A percentile compares a stretch with the other conserved stretches of the same genome.
phyloP scores from a whole-genome alignment of 2,329 filamentous ascomycete species.

The Fusarium nematophilum region DNA sequence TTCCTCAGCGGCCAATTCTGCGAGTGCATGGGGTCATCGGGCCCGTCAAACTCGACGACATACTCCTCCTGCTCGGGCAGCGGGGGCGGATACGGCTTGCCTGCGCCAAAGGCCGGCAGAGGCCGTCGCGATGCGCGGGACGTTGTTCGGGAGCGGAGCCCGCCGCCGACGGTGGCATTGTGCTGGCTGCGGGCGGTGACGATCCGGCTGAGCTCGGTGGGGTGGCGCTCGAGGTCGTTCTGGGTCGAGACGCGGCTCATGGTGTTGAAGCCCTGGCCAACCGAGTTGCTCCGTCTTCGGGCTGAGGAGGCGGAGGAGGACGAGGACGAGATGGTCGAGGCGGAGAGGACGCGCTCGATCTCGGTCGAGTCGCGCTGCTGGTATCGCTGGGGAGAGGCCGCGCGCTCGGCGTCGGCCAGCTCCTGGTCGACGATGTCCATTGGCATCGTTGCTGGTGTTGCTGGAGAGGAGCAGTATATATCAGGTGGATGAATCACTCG shows the following conservation, averaged over 20 bases:
- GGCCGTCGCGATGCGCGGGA: slow-evolving; percentile 66
- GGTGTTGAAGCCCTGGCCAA: slow-evolving; percentile 50
- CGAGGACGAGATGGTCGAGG: slow-evolving; percentile 61
- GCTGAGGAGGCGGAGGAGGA: slow-evolving; percentile 55
- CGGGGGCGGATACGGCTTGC: slow-evolving; percentile 78
- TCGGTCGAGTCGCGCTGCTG: slow-evolving; percentile 59
- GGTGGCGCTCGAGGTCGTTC: slow-evolving; percentile 75
- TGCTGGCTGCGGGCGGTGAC: slow-evolving; percentile 78
- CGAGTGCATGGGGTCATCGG: slow-evolving; percentile 83
- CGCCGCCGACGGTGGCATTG: slow-evolving; percentile 74
- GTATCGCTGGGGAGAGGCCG: slow-evolving; percentile 59
- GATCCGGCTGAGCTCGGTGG: slow-evolving; percentile 77
- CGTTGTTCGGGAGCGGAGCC: slow-evolving; percentile 49
- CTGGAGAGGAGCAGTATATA: neutral
- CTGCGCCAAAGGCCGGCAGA: slow-evolving; percentile 76
- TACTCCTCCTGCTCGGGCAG: slow-evolving; percentile 80
- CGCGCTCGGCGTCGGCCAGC: slow-evolving; percentile 64
- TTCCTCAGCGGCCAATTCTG: slow-evolving; percentile 87
- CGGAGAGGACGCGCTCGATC: slow-evolving; percentile 70
- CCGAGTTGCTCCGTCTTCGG: slow-evolving; percentile 21
- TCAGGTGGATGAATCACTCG: neutral
- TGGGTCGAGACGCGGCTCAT: slow-evolving; percentile 74
- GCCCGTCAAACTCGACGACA: slow-evolving; percentile 87
- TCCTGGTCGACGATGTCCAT: slow-evolving; percentile 67
- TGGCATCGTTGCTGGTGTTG: slow-evolving; percentile 44